These are phyloP conservation scores for Persicaria tinctoria DNA, from an alignment of 148 eudicot species.

Conservation along the genomic window DNA sequence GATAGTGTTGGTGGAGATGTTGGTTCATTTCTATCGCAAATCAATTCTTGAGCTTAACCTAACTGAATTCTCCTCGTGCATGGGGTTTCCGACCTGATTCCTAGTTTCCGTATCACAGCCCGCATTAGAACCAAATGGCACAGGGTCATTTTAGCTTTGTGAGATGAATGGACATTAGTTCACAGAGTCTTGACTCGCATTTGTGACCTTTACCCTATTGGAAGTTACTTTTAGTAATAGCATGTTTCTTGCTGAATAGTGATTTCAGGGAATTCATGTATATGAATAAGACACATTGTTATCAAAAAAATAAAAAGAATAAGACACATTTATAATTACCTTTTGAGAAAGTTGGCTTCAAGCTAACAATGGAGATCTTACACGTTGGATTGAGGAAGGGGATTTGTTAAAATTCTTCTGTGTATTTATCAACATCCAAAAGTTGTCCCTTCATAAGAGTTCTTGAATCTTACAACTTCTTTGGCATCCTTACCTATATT, in stretches of 20 bases:
- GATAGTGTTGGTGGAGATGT: background rate
- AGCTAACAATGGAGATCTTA: background rate
- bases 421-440: background rate
- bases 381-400: background rate
- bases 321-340: background rate
- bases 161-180: background rate
- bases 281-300: background rate
- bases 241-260: background rate
- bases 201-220: background rate
- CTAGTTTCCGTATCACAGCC: background rate
- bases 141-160: background rate
- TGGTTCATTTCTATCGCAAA: background rate
- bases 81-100: background rate
- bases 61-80: background rate
- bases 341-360: background rate
- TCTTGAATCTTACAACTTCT: background rate
- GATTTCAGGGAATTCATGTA: background rate
- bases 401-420: background rate
- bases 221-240: background rate
- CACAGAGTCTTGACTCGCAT: background rate
- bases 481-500: constrained; percentile 11
- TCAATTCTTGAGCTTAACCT: background rate
- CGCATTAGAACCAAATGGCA: background rate
- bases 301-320: background rate
- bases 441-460: background rate